Conservation (phyloP, 306 rosid genomes). For the Cicer pinnatifidum region DNA sequence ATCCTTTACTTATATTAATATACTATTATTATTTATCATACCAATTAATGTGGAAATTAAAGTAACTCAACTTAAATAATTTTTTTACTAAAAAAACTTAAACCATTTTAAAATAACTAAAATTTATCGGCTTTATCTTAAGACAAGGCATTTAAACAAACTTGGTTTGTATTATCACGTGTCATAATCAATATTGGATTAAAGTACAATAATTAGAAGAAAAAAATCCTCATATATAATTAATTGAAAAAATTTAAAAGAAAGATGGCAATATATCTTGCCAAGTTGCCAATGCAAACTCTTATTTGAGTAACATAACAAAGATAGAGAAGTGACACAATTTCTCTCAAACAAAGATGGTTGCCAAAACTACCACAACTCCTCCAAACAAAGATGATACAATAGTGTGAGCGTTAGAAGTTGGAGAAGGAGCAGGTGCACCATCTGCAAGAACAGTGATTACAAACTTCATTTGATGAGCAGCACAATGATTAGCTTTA, state of each 20-base stretch:
- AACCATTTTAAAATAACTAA: too few relatives aligned
- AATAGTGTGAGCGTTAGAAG: conserved; percentile 34
- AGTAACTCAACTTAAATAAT: too few relatives aligned
- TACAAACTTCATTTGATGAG: conserved; percentile 45
- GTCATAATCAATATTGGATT: too few relatives aligned
- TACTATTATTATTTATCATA: too few relatives aligned
- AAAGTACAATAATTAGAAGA: too few relatives aligned
- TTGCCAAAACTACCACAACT: not conserved
- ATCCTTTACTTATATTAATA: too few relatives aligned
- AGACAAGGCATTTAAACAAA: too few relatives aligned
- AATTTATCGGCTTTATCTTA: too few relatives aligned
- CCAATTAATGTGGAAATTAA: too few relatives aligned
- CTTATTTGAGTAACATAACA: conserved; percentile 1
- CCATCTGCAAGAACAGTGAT: conserved; percentile 5
- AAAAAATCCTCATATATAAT: not conserved
- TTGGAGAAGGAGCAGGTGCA: conserved; percentile 44
- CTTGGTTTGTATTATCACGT: too few relatives aligned
- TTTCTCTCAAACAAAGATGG: conserved; percentile 25
- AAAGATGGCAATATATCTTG: not conserved
- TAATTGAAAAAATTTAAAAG: not conserved
- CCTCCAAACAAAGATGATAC: conserved; percentile 8
- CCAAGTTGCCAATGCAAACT: not conserved
- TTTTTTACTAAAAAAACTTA: too few relatives aligned
- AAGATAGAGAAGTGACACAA: not conserved
- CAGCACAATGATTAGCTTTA: conserved; percentile 7